Base-by-base conservation (phyloP, 129 eudicot species). In the Chrysanthemum makinoi region DNA sequence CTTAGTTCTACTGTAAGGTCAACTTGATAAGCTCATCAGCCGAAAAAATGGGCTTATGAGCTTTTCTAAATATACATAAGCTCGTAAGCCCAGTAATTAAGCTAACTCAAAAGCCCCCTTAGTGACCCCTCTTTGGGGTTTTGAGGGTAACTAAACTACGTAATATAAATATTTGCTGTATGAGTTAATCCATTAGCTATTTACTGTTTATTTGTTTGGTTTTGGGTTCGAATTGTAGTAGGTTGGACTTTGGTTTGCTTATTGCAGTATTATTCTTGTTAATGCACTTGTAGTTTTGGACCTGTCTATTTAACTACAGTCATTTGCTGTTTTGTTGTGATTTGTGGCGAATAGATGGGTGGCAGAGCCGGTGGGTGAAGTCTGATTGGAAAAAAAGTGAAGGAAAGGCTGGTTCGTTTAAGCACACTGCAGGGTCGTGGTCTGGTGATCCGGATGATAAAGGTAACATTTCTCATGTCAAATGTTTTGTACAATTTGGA, bases 351-450 rank as follows among this genome's bases (percentile, higher is more conserved):
- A 76, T 73, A 95, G 99, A 86, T 83, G 99, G 97, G 55, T 95
- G 99, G 99, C 87, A 86, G 55, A 84, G 85, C 72, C 88, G 97
- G 74, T 95, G 99, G 99, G 96, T 95, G 74, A 81, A 30, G 64
- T 95, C 99, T 63, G 99, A 95, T 73, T 95, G 99, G 99, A 95
- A 90, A 77, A 88, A 70, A 74, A 83, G 80, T 66, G 99, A 95
- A 74, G 99, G 99, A 51, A 95, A 95, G 78, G 99, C 97, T 5
- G 99, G 99, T 44, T 49, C 88, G n/a, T 95, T 95, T 75, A 95
- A 95, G 88, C 99, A 95, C 81, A 84, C 99, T 11, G 91, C 97
- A 24, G 99, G 99, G 55, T 88, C 88, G 39, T 95, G 99, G 99
- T 81, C 90, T 15, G 97, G 79, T 64, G 99, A 95, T 68, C 96